Conservation (phyloP, 2,329 filamentous ascomycete species). For the Fusarium sp. region DNA sequence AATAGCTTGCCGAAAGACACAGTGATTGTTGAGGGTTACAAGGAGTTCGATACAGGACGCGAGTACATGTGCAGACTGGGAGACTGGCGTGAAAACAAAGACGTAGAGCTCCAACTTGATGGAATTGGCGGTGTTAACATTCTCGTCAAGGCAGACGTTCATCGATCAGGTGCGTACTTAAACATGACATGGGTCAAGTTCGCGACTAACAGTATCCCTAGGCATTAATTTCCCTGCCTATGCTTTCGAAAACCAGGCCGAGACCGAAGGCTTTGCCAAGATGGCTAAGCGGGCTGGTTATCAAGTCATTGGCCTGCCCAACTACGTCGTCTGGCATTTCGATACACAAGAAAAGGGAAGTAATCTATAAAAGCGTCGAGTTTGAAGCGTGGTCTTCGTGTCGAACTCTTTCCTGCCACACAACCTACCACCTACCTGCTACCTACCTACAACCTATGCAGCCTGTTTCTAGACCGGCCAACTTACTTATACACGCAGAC, state of each 20-base stretch:
- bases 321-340: slow-evolving; percentile 99
- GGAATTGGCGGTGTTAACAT: slow-evolving; percentile 98
- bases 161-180: slow-evolving; percentile 80
- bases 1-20: slow-evolving; percentile 80
- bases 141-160: slow-evolving; percentile 96
- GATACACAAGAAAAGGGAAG: slow-evolving; percentile 95
- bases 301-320: slow-evolving; percentile 90
- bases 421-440: neutral
- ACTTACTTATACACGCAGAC: slow-evolving; percentile 25
- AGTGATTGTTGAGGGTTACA: slow-evolving; percentile 94
- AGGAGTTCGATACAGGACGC: slow-evolving; percentile 90
- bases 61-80: slow-evolving; percentile 92
- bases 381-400: slow-evolving; percentile 8
- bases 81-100: slow-evolving; percentile 91
- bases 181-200: neutral
- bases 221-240: slow-evolving; percentile 98
- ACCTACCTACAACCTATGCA: neutral
- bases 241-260: slow-evolving; percentile 97
- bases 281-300: slow-evolving; percentile 98
- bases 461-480: slow-evolving; percentile 11
- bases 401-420: slow-evolving; percentile 8
- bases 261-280: slow-evolving; percentile 98
- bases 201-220: slow-evolving; percentile 55
- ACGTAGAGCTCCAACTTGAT: slow-evolving; percentile 92
- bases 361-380: slow-evolving; percentile 66